Evolutionary conservation across 2,329 filamentous ascomycete genomes (phyloP).

Genomic region (Microcyclospora pomicola): DNA sequence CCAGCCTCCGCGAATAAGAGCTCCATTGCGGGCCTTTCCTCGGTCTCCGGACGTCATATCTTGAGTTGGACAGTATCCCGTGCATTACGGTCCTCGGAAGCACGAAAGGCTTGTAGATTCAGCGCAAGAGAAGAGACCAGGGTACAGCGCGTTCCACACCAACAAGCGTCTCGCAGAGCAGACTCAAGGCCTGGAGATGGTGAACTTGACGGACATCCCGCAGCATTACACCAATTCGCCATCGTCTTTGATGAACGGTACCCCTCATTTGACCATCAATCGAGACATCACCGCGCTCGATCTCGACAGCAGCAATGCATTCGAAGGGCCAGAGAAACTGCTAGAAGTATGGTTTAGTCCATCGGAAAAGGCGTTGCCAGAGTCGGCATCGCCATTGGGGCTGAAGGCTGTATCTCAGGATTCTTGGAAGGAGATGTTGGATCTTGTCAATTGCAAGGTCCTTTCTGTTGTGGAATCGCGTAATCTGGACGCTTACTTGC

Average conservation of each 20-base stretch:
- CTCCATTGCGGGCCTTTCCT: conserved; percentile 82
- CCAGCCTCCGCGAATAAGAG: conserved; percentile 52
- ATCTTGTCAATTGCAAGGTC: conserved; percentile 97
- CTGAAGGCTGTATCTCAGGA: conserved; percentile 75
- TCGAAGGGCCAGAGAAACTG: conserved; percentile 96
- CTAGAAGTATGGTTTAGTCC: conserved; percentile 97
- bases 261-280: conserved; percentile 90
- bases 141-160: no score
- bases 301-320: conserved; percentile 88
- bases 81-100: conserved; percentile 51
- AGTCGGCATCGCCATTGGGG: conserved; percentile 56
- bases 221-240: conserved; percentile 64
- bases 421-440: conserved; percentile 91
- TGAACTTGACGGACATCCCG: conserved; percentile 62
- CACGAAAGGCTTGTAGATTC: no score
- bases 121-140: no score
- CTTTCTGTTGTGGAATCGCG: conserved; percentile 87
- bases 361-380: conserved; percentile 57
- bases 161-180: background rate
- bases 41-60: conserved; percentile 77
- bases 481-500: conserved; percentile 85
- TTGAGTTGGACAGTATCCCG: conserved; percentile 97
- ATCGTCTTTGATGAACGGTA: conserved; percentile 54
- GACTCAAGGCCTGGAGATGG: conserved; percentile 50
- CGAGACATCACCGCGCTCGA: conserved; percentile 74